phyloP scores from a whole-genome alignment of 306 rosid genomes.

The Pterocarpus macrocarpus region DNA sequence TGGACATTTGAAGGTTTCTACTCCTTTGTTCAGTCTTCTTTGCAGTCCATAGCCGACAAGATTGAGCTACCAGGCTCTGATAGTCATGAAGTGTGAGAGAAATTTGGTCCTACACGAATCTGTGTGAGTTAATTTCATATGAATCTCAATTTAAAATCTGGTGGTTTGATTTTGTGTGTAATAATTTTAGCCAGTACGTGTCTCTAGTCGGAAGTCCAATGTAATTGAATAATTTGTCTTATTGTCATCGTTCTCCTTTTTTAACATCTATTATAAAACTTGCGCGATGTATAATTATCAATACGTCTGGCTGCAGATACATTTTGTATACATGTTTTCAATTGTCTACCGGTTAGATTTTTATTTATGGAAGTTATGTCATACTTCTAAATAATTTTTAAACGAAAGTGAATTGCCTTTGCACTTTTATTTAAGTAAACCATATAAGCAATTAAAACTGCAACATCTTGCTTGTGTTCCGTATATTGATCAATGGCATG shows the following conservation, averaged over 20 bases:
- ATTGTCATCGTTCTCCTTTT: no score
- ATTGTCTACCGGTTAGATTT: neutral
- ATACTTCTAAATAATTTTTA: neutral
- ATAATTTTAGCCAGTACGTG: neutral
- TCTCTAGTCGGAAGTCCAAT: neutral
- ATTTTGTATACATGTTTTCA: neutral
- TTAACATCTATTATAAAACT: no score
- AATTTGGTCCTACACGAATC: no score
- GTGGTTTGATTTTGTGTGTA: neutral
- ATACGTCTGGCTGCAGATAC: neutral
- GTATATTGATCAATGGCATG: neutral
- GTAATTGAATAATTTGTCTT: no score
- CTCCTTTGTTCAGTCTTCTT: slow-evolving; percentile 32
- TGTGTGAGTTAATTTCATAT: neutral
- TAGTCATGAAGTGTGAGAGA: no score
- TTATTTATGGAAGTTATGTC: neutral
- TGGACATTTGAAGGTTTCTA: slow-evolving; percentile 32
- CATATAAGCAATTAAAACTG: neutral
- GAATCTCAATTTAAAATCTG: neutral
- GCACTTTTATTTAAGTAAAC: neutral
- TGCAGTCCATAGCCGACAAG: slow-evolving; percentile 47
- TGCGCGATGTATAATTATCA: neutral
- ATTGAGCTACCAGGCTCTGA: slow-evolving; percentile 36
- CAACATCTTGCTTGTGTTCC: neutral
- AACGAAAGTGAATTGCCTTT: neutral